Evolutionary conservation across 768 basidiomycete species (phyloP).

Genomic region (Wakefieldia striispora): DNA sequence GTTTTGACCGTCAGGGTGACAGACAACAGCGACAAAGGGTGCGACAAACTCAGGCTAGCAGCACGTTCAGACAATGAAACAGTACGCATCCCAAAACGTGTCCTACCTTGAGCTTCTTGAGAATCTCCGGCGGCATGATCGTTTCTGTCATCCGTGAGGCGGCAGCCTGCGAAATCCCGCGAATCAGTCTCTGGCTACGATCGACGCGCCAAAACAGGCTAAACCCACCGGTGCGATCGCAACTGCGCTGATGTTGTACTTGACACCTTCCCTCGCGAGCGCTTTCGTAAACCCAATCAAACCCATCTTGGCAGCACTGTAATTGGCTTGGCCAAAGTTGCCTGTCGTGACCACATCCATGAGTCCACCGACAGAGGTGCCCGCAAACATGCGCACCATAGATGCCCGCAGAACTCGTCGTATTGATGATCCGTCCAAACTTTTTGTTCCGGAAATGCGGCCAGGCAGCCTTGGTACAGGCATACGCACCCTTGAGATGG

Average conservation of each 20-base stretch:
- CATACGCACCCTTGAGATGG: constrained; percentile 90
- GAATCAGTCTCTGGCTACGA: no score
- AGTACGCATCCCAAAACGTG: neutral
- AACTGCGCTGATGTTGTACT: constrained; percentile 83
- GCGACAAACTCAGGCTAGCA: constrained; percentile 81
- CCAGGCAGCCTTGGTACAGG: constrained; percentile 95
- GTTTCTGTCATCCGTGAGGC: constrained; percentile 96
- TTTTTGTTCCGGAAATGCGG: constrained; percentile 92
- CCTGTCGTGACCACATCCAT: constrained; percentile 40
- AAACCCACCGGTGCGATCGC: constrained; percentile 83
- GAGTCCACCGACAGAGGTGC: neutral
- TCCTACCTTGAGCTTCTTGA: constrained; percentile 74
- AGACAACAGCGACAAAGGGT: constrained; percentile 86
- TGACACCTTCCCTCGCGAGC: constrained; percentile 86
- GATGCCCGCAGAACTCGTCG: constrained; percentile 90
- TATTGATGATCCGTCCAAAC: constrained; percentile 93
- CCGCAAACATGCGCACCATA: constrained; percentile 57
- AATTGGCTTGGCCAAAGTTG: constrained; percentile 97
- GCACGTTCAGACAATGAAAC: neutral
- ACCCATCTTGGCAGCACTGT: constrained; percentile 98
- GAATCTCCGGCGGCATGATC: constrained; percentile 90
- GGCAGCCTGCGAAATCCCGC: constrained; percentile 60
- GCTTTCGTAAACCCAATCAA: constrained; percentile 91
- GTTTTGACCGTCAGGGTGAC: constrained; percentile 80
- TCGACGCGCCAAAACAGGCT: neutral